Conservation (phyloP, 2,329 filamentous ascomycete genomes). For the Cryphonectria nitschkei region DNA sequence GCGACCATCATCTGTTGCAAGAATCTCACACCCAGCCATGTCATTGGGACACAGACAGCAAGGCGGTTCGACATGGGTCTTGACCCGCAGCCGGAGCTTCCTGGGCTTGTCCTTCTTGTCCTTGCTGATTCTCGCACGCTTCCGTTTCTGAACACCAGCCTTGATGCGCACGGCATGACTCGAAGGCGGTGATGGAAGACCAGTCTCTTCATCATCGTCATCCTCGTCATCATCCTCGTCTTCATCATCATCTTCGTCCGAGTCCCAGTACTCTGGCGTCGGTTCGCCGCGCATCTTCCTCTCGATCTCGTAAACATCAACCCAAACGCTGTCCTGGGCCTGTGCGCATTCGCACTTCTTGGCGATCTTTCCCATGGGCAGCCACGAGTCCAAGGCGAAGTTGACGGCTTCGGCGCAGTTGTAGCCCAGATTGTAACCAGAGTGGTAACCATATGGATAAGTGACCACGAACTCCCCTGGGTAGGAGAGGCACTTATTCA, state of each 20-base stretch:
- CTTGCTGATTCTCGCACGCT: slow-evolving; percentile 51
- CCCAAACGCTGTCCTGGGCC: slow-evolving; percentile 97
- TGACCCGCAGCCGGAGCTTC: slow-evolving; percentile 76
- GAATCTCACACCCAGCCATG: slow-evolving; percentile 76
- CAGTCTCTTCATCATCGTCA: slow-evolving; percentile 60
- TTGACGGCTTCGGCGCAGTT: slow-evolving; percentile 99
- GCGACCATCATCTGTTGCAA: slow-evolving; percentile 85
- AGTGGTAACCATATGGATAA: slow-evolving; percentile 98
- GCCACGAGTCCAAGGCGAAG: slow-evolving; percentile 93
- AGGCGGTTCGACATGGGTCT: slow-evolving; percentile 72
- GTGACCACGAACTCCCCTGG: slow-evolving; percentile 98
- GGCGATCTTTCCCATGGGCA: slow-evolving; percentile 91
- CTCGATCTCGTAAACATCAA: slow-evolving; percentile 94
- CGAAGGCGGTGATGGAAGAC: slow-evolving; percentile 77
- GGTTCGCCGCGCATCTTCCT: slow-evolving; percentile 90
- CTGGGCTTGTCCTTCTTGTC: slow-evolving; percentile 66
- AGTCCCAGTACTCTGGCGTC: slow-evolving; percentile 76
- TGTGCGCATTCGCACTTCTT: slow-evolving; percentile 96
- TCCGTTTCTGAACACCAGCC: slow-evolving; percentile 68
- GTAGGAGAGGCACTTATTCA: slow-evolving; percentile 93
- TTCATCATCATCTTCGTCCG: slow-evolving; percentile 70
- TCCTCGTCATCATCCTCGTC: slow-evolving; percentile 68
- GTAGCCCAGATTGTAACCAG: slow-evolving; percentile 96
- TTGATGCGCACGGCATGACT: slow-evolving; percentile 73
- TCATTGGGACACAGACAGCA: slow-evolving; percentile 94